Evolutionary conservation across 495 filamentous ascomycete genomes (phyloP), one percentile per base, ranked within the genome.

Genomic region (Xylaria curta): DNA sequence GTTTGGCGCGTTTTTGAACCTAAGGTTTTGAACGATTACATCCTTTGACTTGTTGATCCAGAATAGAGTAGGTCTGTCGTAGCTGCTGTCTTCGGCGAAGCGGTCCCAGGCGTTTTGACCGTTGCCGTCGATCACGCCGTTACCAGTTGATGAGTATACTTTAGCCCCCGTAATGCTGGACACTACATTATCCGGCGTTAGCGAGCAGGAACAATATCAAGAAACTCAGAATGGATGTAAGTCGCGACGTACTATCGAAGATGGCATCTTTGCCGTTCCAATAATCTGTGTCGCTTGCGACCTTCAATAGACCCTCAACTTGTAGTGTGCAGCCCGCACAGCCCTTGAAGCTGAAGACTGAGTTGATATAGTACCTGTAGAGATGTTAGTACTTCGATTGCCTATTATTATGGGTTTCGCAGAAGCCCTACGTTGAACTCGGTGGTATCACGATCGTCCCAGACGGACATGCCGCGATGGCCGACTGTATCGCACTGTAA

Each of bases 91-190:
- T 10, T 36, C 42, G 2, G 81, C 82, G 70, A 84, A 85, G 21
- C 72, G 54, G 64, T 85, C 83, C 59, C 75, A 84, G 66, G 82
- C 76, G 33, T 80, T 74, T 69, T 86, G 84, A 7, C 84, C 84
- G 74, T 85, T 84, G 1, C 84, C 84, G 72, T 86, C 82, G 61
- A 86, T 81, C 0, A 85, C 74, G 12, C 84, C 84, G 0, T 53
- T 66, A 3, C 84, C 84, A 0, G 83, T 82, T 6, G 81, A 9
- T 12, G 82, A 85, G 3, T 76, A 76, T 12, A 85, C 75, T 53
- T 74, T 83, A 26, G 82, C 76, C 0, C 79, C 81, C 6, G 70
- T 72, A 36, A 84, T 82, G 8, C 71, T 58, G 24, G 77, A 76
- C 17, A 84, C 65, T 67, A 4, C 44, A 21, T 13, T 38, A 53